Evolutionary conservation across 495 filamentous ascomycete species (phyloP), one percentile per base, ranked within the genome.

Genomic region (Penicillium daleae): DNA sequence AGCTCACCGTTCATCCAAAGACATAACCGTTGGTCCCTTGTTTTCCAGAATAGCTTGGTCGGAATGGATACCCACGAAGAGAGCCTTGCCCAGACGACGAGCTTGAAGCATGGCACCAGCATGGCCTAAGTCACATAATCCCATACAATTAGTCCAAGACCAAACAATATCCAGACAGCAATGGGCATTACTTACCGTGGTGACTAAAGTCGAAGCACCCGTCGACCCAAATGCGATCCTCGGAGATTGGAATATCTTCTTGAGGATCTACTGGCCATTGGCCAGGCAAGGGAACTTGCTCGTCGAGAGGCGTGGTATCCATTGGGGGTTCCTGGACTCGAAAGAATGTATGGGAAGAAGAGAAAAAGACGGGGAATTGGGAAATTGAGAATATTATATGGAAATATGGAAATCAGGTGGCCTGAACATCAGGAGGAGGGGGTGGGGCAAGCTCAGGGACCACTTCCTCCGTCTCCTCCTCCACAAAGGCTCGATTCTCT

Each of bases 171-270:
- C 3, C 12, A 27, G 22, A 31, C 42, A 1, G 21, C 54, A 31
- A 24, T 39, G 27, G 21, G 33, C 6, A 15, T n/a, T 56, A 21
- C 78, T 63, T 75, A 93, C 91, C 95, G 69, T 99, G 95, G 74
- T 99, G 95, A 75, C 90, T 92, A 76, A 99, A 99, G 78, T 99
- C 95, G 77, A 96, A 99, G 78, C 95, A 99, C 56, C 95, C 95
- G 78, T 99, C 95, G 21, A 98, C 89, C 95, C 95, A 99, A 64
- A 98, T 90, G 35, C 92, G 87, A 60, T 89, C 86, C 35, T 96
- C 86, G 9, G 78, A 80, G 42, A 88, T 77, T 3, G 80, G 77
- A 39, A 83, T 59, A 70, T 87, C 86, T 35, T 87, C 81, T 67
- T 90, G 87, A 19, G 87, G 87, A 64, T 86, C 85, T 27, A 86